Conservation (phyloP, 192 early-diverging fungal species). For the Linnemannia hyalina region DNA sequence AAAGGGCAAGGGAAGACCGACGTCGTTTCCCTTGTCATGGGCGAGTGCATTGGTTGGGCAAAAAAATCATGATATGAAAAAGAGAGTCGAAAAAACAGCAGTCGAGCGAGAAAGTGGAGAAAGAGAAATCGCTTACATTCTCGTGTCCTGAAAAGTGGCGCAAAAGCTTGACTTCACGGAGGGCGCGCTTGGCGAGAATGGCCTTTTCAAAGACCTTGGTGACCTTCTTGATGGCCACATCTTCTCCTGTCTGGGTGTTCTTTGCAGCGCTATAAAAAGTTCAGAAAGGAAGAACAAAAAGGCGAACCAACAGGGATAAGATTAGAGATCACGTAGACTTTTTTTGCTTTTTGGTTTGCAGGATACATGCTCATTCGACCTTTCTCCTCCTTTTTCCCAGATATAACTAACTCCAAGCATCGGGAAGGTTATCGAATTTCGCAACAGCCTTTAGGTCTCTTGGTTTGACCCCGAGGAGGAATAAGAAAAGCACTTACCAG, state of each 20-base stretch:
- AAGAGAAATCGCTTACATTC: conserved; percentile 66
- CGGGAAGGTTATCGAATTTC: neutral
- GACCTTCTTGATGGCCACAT: conserved; percentile 92
- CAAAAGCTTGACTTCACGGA: conserved; percentile 95
- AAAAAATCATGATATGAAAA: neutral
- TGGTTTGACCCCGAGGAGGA: neutral
- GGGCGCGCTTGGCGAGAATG: conserved; percentile 91
- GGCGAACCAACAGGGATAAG: neutral
- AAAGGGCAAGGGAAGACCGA: neutral
- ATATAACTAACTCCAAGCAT: neutral
- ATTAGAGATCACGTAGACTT: neutral
- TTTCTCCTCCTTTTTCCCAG: neutral
- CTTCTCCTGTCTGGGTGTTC: conserved; percentile 81
- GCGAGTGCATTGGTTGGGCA: neutral
- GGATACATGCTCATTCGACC: neutral
- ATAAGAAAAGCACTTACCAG: conserved; percentile 68
- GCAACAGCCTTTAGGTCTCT: neutral
- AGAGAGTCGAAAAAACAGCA: neutral
- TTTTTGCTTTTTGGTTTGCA: conserved; percentile 3
- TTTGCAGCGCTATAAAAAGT: conserved; percentile 78
- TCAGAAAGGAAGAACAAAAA: neutral
- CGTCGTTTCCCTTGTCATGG: neutral
- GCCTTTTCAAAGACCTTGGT: conserved; percentile 86
- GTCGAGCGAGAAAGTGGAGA: neutral
- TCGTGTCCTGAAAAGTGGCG: conserved; percentile 97